Percentiles rank a stretch among this genome's conserved stretches.
phyloP scores from a whole-genome alignment of 139 green algal genomes.

The Chlorella sorokiniana region DNA sequence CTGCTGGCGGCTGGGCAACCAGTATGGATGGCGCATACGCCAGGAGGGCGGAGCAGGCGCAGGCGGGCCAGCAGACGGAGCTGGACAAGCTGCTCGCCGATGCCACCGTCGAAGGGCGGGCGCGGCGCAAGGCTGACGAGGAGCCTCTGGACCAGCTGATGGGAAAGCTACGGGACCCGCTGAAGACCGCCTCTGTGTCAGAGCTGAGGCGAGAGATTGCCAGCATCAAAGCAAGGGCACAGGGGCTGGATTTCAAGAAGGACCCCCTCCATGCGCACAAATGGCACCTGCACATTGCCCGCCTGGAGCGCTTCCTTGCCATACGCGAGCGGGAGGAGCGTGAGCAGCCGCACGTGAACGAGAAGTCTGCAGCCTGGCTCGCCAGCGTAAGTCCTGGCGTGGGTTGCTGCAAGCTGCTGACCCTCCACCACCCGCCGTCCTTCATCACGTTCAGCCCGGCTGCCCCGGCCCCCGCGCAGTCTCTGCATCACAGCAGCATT shows the following conservation, averaged over 20 bases:
- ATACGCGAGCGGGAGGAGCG: not conserved
- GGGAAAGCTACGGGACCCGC: not conserved
- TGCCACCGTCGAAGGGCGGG: not conserved
- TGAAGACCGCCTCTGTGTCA: not conserved
- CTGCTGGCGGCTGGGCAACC: not conserved
- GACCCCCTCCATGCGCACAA: not conserved
- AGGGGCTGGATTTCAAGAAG: not conserved
- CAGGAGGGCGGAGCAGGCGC: not conserved
- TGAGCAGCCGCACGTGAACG: not conserved
- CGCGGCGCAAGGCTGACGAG: not conserved
- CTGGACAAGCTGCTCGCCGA: not conserved
- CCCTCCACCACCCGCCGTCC: no score
- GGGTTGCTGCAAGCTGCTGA: no score
- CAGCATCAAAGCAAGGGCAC: not conserved
- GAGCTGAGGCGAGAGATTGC: not conserved
- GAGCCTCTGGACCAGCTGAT: not conserved
- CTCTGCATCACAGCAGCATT: not conserved
- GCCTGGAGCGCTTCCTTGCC: not conserved
- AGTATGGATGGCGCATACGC: not conserved
- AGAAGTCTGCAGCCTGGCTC: no score
- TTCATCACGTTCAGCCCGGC: no score
- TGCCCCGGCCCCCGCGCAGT: no score
- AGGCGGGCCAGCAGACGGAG: not conserved
- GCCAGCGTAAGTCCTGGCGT: no score
- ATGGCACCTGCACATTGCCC: not conserved